Base-by-base conservation (phyloP, 495 filamentous ascomycete species). In the Hyaloscypha finlandica region DNA sequence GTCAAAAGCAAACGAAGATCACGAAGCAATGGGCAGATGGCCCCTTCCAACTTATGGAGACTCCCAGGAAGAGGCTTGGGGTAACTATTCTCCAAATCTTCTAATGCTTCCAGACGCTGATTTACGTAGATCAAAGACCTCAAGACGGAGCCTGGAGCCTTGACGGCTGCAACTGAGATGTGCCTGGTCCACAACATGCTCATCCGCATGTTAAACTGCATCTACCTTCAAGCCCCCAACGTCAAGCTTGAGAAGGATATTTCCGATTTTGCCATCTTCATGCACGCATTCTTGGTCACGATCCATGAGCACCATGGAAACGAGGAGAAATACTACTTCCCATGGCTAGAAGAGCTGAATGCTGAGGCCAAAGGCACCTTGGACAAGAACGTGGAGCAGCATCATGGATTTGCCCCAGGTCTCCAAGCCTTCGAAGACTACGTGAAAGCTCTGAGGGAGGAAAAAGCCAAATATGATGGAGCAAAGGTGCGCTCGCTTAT, bases 171-270 rank as follows among this genome's bases (percentile, higher is more conserved):
- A 19, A 76, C 77, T 14, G 75, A 80, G 30, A 81, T 84, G 75
- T 69, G 77, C 4, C 71, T 79, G 56, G 69, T 79, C 11, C 82
- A 84, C 74, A 86, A 85, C 72, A 68, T 75, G 39, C 76, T 84
- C 54, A 70, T 81, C 62, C 81, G 83, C 53, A 74, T 73, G 16
- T 77, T 85, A 19, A 86, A 85, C 68, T 73, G 74, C 45, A 80
- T 84, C 59, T 83, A 81, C 69, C 71, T 80, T 9, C 82, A 84
- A 74, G 79, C 81, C 0, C 80, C 77, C 0, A 69, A 77, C 61
- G 70, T 86, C 8, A 62, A 64, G 8, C 19, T 64, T 16, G n/a
- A 64, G 8, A 67, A 77, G 59, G 70, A 77, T 65, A 63, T 65
- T 16, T 63, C 73, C n/a, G 82, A 84, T 66, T 71, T 86, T 55